Evolutionary conservation across 2,329 filamentous ascomycete genomes (phyloP), one percentile per base, ranked within the genome.

Genomic region (Tolypocladium sp.): DNA sequence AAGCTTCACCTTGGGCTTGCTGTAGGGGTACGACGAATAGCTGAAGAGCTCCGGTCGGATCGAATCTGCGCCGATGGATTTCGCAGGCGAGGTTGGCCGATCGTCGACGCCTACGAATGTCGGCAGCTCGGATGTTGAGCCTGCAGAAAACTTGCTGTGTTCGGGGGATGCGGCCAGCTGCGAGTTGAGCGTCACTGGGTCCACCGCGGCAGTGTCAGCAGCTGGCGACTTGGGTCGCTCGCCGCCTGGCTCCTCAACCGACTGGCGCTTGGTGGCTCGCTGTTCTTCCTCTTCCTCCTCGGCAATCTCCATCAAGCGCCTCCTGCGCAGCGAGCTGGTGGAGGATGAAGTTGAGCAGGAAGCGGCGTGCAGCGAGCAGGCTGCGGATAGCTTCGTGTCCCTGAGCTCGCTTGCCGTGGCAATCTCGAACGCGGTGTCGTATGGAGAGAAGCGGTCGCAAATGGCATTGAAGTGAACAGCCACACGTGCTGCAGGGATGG

Each of bases 241-340:
- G 37, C 66, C 67, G 56, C 67, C 66, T 55, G 74, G 72, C 66
- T 82, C 74, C 68, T 82, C 78, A 25, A 80, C 76, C 2, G 82
- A 85, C 67, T 86, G 79, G 58, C 84, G 77, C 67, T 86, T 87
- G 49, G 75, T 76, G 35, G 84, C 78, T n/a, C 71, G 71, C 63
- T 83, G 74, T 60, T 87, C 85, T 67, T 96, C 92, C 69, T 95
- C 91, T 58, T 88, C 90, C 75, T 94, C 90, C 74, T 97, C 94
- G n/a, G 89, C 87, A 70, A 97, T 97, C 75, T 96, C 93, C 76
- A 93, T 88, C 66, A 97, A 78, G 64, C 90, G 87, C 67, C 88
- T 84, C 68, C 87, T 82, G 60, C 89, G 85, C 64, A 92, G 78
- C 6, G 91, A 95, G 70, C 89, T 92, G 55, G 85, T 89, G 5